phyloP scores from a whole-genome alignment of 306 rosid genomes.

The Cucurbita pepo region DNA sequence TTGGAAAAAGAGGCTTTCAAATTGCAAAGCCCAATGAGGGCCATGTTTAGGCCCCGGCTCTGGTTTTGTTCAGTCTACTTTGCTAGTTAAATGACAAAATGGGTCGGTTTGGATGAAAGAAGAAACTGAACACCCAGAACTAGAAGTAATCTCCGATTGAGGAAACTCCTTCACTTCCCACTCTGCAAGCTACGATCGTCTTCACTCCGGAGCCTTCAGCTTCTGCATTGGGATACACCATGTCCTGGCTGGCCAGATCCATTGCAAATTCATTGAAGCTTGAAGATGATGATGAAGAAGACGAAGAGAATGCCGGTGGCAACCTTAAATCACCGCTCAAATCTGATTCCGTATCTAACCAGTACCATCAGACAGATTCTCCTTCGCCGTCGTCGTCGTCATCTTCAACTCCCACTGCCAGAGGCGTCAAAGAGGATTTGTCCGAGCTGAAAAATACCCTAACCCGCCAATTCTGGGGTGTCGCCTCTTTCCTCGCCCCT shows the following conservation, averaged over 20 bases:
- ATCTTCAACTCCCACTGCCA: background rate
- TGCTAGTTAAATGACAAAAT: background rate
- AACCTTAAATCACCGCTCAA: background rate
- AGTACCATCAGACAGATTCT: conserved; percentile 17
- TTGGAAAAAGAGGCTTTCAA: background rate
- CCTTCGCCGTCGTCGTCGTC: conserved; percentile 11
- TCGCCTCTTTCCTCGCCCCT: conserved; percentile 77
- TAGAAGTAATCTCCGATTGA: background rate
- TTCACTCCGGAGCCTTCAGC: background rate
- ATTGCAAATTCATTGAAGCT: conserved; percentile 58
- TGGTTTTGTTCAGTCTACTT: background rate
- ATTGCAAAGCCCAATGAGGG: background rate
- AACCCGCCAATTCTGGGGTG: conserved; percentile 83
- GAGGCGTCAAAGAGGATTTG: conserved; percentile 79
- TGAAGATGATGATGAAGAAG: conserved; percentile 27
- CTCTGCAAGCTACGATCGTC: background rate
- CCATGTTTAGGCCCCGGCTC: background rate
- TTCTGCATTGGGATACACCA: background rate
- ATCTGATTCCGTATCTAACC: background rate
- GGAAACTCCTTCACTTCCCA: background rate
- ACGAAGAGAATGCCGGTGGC: conserved; percentile 26
- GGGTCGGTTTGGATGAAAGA: background rate
- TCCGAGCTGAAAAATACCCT: conserved; percentile 64
- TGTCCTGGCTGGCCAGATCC: conserved; percentile 87
- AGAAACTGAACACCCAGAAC: background rate